Base-by-base conservation (phyloP, 768 basidiomycete species). In the Suillus luteus region DNA sequence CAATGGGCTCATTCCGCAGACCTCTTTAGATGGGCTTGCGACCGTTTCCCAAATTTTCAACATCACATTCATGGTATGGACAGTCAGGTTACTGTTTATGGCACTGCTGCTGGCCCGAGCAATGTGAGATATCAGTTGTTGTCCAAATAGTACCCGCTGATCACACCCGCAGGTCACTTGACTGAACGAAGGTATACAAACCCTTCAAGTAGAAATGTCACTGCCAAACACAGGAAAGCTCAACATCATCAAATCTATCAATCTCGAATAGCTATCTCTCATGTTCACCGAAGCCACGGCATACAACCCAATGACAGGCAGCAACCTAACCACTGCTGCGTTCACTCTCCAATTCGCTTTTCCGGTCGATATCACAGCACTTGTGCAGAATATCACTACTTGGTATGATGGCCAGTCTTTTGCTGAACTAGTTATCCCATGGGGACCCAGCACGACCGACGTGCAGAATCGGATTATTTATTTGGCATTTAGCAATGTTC, bases 341-440 rank as follows among this genome's bases (percentile, higher is more conserved):
- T 92, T 92, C 74, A 82, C 81, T 19, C 75, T 91, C 1, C 90
- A 89, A 2, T 91, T 91, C 67, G 80, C 73, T 17, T 91, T 92
- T 77, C 87, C 90, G 0, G 64, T 91, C 62, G 86, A 92, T 69
- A 86, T 92, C 67, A 79, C 81, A 3, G 78, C 86, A 1, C 71
- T 91, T 49, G 81, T 85, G 59, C 86, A 86, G 73, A 86, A 83
- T 46, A 82, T 90, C 60, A 82, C 79, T 7, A 76, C 86, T 55
- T 82, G 81, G 12, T 81, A 79, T 63, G 68, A 83, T 35, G 85
- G 84, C 10, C 76, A 79, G 55, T 75, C 82, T 7, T 87, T 91
- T 63, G 89, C 88, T 14, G 78, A 85, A 63, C 75, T 92, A 55
- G 78, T 77, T 38, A 79, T 92, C 54, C 88, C 89, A 0, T 82